Evolutionary conservation across 1,284 basidiomycete species (phyloP), one percentile per base, ranked within the genome.

Genomic region (Moniliophthora roreri): DNA sequence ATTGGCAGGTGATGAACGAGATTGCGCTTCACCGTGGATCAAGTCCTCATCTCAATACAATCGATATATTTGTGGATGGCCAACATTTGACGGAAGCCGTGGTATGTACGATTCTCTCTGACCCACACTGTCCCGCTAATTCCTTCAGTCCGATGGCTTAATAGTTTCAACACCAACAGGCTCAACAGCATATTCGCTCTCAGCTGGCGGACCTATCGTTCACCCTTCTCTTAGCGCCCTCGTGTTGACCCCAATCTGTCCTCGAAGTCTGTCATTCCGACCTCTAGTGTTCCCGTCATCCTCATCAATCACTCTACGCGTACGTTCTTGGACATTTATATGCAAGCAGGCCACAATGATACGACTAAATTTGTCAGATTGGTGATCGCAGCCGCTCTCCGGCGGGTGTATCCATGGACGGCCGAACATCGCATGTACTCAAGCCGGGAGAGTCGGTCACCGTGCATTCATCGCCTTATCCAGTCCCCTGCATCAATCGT

Each of bases 1-100:
- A 91, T 58, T 93, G 92, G 84, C 95, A 98, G 70, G 93, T 97
- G 34, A 96, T 98, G 93, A 98, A 98, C 66, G 96, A 98, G 71
- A 86, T 98, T 51, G 87, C 93, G 9, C 76, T 98, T 20, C 96
- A 98, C 69, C 84, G 95, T 20, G 95, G 95, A 4, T 82, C 91
- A 23, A 91, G 90, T 60, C 91, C 95, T 1, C 95, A 98, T 64
- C 78, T 98, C 50, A 95, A 94, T 56, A 93, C 92, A 4, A 94
- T 98, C 54, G 94, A 98, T 65, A 91, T 94, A 8, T 97, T 82
- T 68, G 94, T 97, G n/a, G 92, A 98, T 63, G 93, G 90, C 0
- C 92, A 96, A 65, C 93, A 97, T 73, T 78, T 98, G 13, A 98
- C 95, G 0, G 94, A 97, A 71, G 91, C 93, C 16, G 93, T 98